These are phyloP conservation scores for Inonotus obliquus DNA, from an alignment of 1,284 basidiomycete genomes.

Conservation along the genomic window DNA sequence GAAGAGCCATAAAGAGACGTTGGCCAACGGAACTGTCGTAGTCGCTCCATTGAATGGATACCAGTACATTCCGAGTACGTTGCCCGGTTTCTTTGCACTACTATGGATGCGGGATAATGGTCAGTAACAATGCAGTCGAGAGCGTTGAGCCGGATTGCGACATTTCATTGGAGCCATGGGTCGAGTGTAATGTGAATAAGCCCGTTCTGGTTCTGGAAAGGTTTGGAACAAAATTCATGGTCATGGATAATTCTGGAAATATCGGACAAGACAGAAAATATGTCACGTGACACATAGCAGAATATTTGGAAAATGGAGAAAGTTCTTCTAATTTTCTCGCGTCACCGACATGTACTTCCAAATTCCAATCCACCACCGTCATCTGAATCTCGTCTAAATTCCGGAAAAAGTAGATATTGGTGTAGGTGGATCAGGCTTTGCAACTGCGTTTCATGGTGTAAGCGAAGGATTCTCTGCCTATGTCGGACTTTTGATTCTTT, in stretches of 20 bases:
- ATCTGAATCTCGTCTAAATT: too few relatives aligned
- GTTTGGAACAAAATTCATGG: background rate
- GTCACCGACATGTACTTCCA: too few relatives aligned
- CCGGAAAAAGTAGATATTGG: too few relatives aligned
- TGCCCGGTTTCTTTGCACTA: background rate
- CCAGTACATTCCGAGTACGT: constrained; percentile 27
- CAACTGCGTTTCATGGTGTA: too few relatives aligned
- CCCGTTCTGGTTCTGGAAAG: background rate
- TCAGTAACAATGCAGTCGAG: constrained; percentile 24
- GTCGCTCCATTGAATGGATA: constrained; percentile 38
- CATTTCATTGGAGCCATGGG: constrained; percentile 40
- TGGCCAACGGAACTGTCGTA: constrained; percentile 41
- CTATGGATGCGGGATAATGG: background rate
- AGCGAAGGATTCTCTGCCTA: too few relatives aligned
- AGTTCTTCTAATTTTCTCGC: too few relatives aligned
- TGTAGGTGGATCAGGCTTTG: too few relatives aligned
- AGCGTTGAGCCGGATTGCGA: constrained; percentile 37
- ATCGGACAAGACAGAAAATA: too few relatives aligned
- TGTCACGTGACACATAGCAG: too few relatives aligned
- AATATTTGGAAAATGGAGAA: too few relatives aligned
- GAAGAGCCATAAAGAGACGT: constrained; percentile 27
- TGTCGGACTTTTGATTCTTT: too few relatives aligned
- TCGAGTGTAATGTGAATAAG: constrained; percentile 30
- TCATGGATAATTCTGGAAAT: constrained; percentile 16
- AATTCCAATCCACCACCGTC: too few relatives aligned